Base-by-base conservation (phyloP, 2,329 filamentous ascomycete genomes). In the Aspergillus unguis region DNA sequence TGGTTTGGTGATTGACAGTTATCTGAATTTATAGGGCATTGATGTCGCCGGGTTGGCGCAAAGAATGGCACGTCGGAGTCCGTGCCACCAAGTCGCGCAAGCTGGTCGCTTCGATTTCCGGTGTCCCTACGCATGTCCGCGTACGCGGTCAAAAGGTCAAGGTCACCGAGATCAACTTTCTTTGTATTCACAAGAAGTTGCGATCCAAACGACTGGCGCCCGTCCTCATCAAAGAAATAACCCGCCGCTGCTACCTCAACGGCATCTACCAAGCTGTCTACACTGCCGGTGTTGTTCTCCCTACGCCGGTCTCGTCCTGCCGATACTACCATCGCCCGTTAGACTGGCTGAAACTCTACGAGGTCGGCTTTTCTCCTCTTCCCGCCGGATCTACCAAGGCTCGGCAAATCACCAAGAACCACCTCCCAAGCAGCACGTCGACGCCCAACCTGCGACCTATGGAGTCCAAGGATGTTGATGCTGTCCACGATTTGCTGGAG, bases 111-210 rank as follows among this genome's bases (percentile, higher is more conserved):
- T 96, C 95, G 73, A 97, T 99, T 68, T 95, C 91, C 37, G 94
- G 91, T 62, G 89, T 97, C 42, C 94, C 94, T 1, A 86, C 94
- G 55, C 82, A 86, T 59, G 78, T 99, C 52, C 85, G 87, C 48
- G 85, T 99, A 40, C 88, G 92, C 58, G 79, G 87, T 54, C 88
- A 88, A 54, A 75, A 82, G 52, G 75, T 99, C 55, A 83, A 85
- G 57, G 86, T 88, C 61, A 91, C 89, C 44, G 94, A 99, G 72
- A 94, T 99, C 75, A 99, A 99, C 78, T 99, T 97, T 75, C 85
- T 99, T 60, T 95, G 92, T 67, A 87, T 99, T 50, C 94, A 99
- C 80, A 97, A 97, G 80, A 97, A 97, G 75, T 84, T 99, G 31
- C 89, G 94, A 46, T 85, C 88, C 53, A 96, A 97, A 78, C 86